Percentiles rank a stretch among this genome's conserved stretches.
These are phyloP conservation scores for Sporothrix phasma DNA, from an alignment of 2,329 filamentous ascomycete species.

Conservation along the genomic window DNA sequence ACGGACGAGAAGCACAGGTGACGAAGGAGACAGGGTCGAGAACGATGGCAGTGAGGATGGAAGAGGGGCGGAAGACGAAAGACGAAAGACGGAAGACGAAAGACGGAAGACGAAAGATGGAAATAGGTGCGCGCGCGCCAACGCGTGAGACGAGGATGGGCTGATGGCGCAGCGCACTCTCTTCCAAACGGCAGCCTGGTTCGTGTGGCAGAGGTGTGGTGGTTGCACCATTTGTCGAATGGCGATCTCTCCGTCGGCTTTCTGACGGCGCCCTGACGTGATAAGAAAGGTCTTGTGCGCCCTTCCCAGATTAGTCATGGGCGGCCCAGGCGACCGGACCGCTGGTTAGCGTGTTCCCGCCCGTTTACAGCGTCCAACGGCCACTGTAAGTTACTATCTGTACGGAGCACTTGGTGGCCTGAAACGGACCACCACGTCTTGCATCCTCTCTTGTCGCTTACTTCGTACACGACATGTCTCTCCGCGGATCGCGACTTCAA, in stretches of 20 bases:
- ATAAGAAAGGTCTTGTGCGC: background rate
- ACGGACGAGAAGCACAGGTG: background rate
- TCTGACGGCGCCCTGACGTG: background rate
- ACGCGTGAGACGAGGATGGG: background rate
- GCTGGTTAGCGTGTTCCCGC: background rate
- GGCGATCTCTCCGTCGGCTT: background rate
- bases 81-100: no score
- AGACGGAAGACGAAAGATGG: no score
- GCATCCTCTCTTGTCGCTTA: no score
- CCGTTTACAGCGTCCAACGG: background rate
- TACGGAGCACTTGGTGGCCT: no score
- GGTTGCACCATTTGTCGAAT: background rate
- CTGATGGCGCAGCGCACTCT: background rate
- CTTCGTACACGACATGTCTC: background rate
- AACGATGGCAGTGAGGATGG: background rate
- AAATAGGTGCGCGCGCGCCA: background rate
- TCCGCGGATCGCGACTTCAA: no score
- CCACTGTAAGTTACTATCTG: background rate
- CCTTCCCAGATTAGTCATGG: background rate
- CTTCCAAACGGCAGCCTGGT: slow-evolving; percentile 1
- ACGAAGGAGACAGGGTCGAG: background rate
- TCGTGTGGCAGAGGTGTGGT: background rate
- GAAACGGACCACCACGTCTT: background rate
- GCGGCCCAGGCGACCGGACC: background rate
- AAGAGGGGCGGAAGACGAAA: background rate